Conservation (phyloP, 1,284 basidiomycete species). For the Cutaneotrichosporon cutaneum region DNA sequence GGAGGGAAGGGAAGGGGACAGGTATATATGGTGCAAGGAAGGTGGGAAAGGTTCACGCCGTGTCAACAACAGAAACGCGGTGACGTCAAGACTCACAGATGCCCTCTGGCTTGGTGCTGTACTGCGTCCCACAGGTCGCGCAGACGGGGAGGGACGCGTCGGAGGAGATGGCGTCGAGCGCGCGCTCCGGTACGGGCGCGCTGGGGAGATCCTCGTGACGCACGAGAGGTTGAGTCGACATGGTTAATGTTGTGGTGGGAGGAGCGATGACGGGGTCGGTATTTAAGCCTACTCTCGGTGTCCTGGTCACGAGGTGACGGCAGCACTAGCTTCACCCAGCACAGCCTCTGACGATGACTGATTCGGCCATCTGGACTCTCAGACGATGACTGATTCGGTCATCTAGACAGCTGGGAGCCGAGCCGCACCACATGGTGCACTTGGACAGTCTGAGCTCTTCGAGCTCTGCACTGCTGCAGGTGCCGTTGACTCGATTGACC, state of each 20-base stretch:
- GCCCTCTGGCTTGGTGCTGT: conserved; percentile 20
- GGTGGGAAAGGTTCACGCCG: background rate
- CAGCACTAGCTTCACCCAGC: too few relatives aligned
- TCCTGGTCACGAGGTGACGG: background rate
- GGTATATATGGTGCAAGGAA: background rate
- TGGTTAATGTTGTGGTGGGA: background rate
- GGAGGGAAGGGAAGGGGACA: background rate
- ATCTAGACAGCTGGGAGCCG: too few relatives aligned
- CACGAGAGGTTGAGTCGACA: background rate
- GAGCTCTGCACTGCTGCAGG: too few relatives aligned
- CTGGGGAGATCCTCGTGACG: background rate
- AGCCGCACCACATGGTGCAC: too few relatives aligned
- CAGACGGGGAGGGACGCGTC: conserved; percentile 48
- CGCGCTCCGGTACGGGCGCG: conserved; percentile 10
- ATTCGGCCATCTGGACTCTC: too few relatives aligned
- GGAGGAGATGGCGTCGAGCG: conserved; percentile 32
- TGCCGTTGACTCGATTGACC: too few relatives aligned
- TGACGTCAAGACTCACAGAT: conserved; percentile 29
- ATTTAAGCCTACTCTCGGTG: background rate
- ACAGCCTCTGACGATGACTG: too few relatives aligned
- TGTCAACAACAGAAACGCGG: background rate
- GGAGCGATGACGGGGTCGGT: background rate
- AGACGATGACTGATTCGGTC: too few relatives aligned
- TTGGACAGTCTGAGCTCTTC: too few relatives aligned
- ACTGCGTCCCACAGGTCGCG: conserved; percentile 50